Conservation (phyloP, 2,329 filamentous ascomycete species). For the Phaeophleospora eucalypticola region DNA sequence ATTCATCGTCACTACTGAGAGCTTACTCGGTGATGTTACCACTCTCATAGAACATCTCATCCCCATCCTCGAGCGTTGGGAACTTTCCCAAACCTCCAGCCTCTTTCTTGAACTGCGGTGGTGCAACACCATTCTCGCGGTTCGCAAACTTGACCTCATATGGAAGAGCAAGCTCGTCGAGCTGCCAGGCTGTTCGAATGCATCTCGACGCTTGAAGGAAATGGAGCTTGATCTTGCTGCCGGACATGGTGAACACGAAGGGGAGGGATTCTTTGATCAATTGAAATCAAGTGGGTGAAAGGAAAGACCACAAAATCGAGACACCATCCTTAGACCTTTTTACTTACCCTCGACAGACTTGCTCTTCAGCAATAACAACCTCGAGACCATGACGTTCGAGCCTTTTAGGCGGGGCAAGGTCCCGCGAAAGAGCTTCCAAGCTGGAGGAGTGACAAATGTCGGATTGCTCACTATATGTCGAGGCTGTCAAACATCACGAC, state of each 20-base stretch:
- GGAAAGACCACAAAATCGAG: too few species aligned
- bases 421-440: not conserved
- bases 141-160: constrained; percentile 42
- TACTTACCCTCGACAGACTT: not conserved
- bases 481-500: too few species aligned
- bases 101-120: constrained; percentile 40
- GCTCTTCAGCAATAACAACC: not conserved
- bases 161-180: constrained; percentile 42
- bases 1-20: not conserved
- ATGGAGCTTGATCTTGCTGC: constrained; percentile 39
- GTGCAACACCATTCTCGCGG: constrained; percentile 38
- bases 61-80: constrained; percentile 42
- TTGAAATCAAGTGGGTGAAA: too few species aligned
- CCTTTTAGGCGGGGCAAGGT: not conserved
- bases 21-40: constrained; percentile 46
- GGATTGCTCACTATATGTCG: too few species aligned
- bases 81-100: constrained; percentile 45
- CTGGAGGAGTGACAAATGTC: not conserved
- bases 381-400: not conserved
- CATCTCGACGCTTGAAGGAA: constrained; percentile 47
- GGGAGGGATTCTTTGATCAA: too few species aligned
- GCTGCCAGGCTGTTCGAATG: constrained; percentile 45
- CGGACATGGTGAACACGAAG: not conserved
- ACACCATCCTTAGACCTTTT: not conserved
- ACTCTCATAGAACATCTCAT: constrained; percentile 41